phyloP scores from a whole-genome alignment of 169 alveolate species.

The Plasmodium gallinaceum region DNA sequence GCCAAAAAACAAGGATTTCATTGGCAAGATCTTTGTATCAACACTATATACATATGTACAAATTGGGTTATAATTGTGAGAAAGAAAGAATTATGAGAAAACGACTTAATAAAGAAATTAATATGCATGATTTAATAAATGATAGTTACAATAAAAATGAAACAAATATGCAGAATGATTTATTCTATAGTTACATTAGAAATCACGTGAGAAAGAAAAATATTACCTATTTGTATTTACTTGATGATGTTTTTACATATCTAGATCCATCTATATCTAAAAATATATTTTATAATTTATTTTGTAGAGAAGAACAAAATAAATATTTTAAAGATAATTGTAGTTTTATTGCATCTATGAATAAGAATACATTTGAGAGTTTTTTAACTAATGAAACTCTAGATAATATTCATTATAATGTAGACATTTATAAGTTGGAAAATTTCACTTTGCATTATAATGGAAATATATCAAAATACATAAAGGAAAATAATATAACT shows the following conservation, averaged over 20 bases:
- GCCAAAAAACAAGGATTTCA: slow-evolving; percentile 93
- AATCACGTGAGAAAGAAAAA: slow-evolving; percentile 21
- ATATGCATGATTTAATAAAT: slow-evolving; percentile 15
- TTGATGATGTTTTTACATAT: slow-evolving; percentile 82
- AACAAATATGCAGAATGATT: background rate
- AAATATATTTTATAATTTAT: slow-evolving; percentile 81
- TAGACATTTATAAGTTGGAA: slow-evolving; percentile 42
- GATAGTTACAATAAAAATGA: background rate
- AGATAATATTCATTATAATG: slow-evolving; percentile 34
- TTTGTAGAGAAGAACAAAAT: slow-evolving; percentile 65
- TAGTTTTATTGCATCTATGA: slow-evolving; percentile 49
- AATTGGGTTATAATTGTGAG: slow-evolving; percentile 10
- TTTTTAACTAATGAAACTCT: slow-evolving; percentile 36
- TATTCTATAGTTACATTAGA: background rate
- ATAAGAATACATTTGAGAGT: slow-evolving; percentile 27
- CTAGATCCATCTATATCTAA: slow-evolving; percentile 82
- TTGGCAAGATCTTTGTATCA: slow-evolving; percentile 93
- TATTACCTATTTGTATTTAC: slow-evolving; percentile 67
- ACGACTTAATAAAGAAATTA: background rate
- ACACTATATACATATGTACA: slow-evolving; percentile 53
- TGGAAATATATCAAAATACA: slow-evolving; percentile 31
- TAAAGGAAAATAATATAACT: slow-evolving; percentile 28
- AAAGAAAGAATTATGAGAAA: background rate
- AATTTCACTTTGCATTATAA: slow-evolving; percentile 14
- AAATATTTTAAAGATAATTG: slow-evolving; percentile 49